Evolutionary conservation across 2,329 filamentous ascomycete genomes (phyloP).

Genomic region (Scedosporium dehoogii): DNA sequence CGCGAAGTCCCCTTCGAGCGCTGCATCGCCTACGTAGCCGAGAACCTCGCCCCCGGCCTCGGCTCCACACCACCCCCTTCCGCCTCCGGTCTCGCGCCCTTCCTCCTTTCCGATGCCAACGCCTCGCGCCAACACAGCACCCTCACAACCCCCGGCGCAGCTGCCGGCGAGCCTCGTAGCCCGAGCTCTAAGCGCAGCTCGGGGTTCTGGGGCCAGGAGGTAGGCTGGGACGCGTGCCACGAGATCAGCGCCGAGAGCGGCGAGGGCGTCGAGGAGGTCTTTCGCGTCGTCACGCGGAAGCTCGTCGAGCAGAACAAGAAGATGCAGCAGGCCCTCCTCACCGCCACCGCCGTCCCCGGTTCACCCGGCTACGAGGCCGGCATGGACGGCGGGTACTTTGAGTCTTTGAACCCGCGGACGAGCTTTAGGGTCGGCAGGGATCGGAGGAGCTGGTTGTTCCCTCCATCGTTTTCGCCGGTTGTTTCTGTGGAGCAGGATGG

Average conservation of each 20-base stretch:
- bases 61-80: conserved; percentile 59
- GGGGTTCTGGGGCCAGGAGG: conserved; percentile 83
- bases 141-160: conserved; percentile 9
- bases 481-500: conserved; percentile 36
- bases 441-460: conserved; percentile 49
- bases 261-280: conserved; percentile 94
- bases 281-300: conserved; percentile 58
- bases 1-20: conserved; percentile 88
- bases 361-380: conserved; percentile 35
- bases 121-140: conserved; percentile 12
- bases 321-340: conserved; percentile 48
- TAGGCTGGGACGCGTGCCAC: conserved; percentile 94
- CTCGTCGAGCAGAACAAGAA: conserved; percentile 55
- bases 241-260: conserved; percentile 92
- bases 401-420: conserved; percentile 29
- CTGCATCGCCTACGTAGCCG: conserved; percentile 90
- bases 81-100: conserved; percentile 26
- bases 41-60: conserved; percentile 69
- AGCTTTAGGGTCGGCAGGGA: conserved; percentile 51
- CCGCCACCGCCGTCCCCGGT: conserved; percentile 42
- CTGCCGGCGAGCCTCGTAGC: conserved; percentile 41
- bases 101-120: conserved; percentile 19
- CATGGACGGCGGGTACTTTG: conserved; percentile 41
- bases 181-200: conserved; percentile 57
- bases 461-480: conserved; percentile 41